phyloP scores from a whole-genome alignment of 129 eudicot species.

The Sambucus nigra region DNA sequence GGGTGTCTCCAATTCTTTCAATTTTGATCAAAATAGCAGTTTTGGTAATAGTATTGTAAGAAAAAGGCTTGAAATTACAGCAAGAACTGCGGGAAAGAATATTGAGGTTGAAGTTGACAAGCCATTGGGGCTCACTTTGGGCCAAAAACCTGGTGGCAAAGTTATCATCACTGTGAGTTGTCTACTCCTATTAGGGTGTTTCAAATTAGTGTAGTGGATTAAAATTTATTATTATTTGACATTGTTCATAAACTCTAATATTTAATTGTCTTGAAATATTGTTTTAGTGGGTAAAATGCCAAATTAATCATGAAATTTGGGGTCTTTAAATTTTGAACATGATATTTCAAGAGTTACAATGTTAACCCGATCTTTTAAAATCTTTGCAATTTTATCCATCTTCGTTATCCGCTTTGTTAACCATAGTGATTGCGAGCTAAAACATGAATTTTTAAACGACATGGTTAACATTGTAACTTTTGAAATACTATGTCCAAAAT shows the following conservation, averaged over 20 bases:
- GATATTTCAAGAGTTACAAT: too few relatives aligned
- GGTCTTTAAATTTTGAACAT: too few relatives aligned
- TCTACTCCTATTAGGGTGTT: background rate
- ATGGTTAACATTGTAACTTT: too few relatives aligned
- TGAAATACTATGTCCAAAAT: too few relatives aligned
- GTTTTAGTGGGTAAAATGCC: background rate
- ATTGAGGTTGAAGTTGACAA: slow-evolving; percentile 96
- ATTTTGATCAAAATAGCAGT: slow-evolving; percentile 1
- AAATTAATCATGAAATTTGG: background rate
- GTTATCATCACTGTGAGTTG: slow-evolving; percentile 76
- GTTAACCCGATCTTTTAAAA: too few relatives aligned
- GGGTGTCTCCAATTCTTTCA: slow-evolving; percentile 30
- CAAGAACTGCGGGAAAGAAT: slow-evolving; percentile 70
- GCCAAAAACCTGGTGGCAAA: slow-evolving; percentile 93
- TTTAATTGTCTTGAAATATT: background rate
- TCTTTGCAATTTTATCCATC: too few relatives aligned
- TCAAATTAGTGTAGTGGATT: too few relatives aligned
- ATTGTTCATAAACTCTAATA: too few relatives aligned
- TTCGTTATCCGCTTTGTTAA: too few relatives aligned
- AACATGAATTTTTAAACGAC: too few relatives aligned
- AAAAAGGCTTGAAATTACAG: slow-evolving; percentile 42
- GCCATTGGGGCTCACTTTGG: slow-evolving; percentile 91
- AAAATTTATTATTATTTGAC: too few relatives aligned
- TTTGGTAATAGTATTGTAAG: background rate
- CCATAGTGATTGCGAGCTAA: too few relatives aligned